These are phyloP conservation scores for Tylopilus subfusipes DNA, from an alignment of 768 basidiomycete genomes.

Conservation along the genomic window DNA sequence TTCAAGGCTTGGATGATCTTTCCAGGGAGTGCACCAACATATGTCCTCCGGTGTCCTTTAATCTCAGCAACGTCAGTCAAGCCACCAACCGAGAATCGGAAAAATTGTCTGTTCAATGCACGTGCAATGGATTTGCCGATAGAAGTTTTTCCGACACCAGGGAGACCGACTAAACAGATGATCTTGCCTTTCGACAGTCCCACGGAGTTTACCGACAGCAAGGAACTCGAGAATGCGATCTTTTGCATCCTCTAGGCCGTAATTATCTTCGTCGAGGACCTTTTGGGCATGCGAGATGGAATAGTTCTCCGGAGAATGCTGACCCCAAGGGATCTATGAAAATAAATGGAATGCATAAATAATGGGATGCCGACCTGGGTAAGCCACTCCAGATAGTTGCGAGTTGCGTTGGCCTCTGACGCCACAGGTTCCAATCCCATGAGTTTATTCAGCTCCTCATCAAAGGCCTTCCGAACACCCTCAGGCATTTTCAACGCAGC, in stretches of 20 bases:
- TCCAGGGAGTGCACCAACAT: constrained; percentile 89
- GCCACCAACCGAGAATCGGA: constrained; percentile 95
- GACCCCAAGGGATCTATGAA: constrained; percentile 91
- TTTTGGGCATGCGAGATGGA: constrained; percentile 75
- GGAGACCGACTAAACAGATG: constrained; percentile 92
- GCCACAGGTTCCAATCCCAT: constrained; percentile 87
- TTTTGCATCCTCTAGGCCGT: constrained; percentile 89
- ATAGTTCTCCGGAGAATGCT: constrained; percentile 90
- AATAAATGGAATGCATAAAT: neutral
- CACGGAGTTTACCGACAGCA: constrained; percentile 90
- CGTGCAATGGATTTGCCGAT: constrained; percentile 95
- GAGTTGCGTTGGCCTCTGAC: constrained; percentile 88
- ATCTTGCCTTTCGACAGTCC: constrained; percentile 97
- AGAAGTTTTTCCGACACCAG: constrained; percentile 95
- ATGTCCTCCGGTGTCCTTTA: constrained; percentile 97
- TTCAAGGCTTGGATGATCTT: constrained; percentile 95
- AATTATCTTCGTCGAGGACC: constrained; percentile 93
- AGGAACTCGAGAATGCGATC: constrained; percentile 94
- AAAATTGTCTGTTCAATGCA: constrained; percentile 88
- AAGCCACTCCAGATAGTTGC: constrained; percentile 93
- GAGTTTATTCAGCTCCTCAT: constrained; percentile 91
- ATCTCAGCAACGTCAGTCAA: constrained; percentile 98
- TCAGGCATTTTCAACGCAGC: constrained; percentile 84
- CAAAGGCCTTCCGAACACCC: constrained; percentile 86
- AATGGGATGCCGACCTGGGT: constrained; percentile 58